phyloP scores from a whole-genome alignment of 179 eudicot genomes.

The Beta corolliflora region DNA sequence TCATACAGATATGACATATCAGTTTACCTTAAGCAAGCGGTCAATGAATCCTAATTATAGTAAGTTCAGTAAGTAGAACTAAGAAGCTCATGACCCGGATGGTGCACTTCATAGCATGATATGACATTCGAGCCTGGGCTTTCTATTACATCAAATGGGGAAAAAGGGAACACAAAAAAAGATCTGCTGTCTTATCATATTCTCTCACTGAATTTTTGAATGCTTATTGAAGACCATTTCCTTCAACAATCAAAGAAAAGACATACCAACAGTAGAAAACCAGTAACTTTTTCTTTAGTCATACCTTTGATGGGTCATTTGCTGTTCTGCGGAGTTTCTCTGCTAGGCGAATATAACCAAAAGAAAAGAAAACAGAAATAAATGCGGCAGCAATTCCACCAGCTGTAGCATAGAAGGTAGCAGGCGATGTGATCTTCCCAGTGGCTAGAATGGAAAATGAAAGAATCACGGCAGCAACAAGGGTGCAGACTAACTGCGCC shows the following conservation, averaged over 20 bases:
- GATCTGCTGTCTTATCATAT: not conserved
- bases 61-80: not conserved
- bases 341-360: conserved; percentile 81
- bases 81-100: not conserved
- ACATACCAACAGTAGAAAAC: not conserved
- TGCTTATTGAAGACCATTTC: not conserved
- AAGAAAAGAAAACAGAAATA: conserved; percentile 86
- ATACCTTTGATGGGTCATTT: conserved; percentile 89
- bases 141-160: not conserved
- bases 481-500: conserved; percentile 83
- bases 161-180: not conserved
- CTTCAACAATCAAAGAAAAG: not conserved
- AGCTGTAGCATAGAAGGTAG: conserved; percentile 77
- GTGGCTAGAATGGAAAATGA: conserved; percentile 73
- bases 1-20: no score
- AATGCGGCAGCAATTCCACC: conserved; percentile 89
- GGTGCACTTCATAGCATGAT: conserved; percentile 1
- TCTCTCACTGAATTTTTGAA: not conserved
- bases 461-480: conserved; percentile 85
- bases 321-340: conserved; percentile 76
- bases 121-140: no score
- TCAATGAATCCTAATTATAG: not conserved
- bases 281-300: not conserved
- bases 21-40: not conserved
- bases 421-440: conserved; percentile 79